These are phyloP conservation scores for Funneliformis mosseae DNA, from an alignment of 192 early-diverging fungal species.

Conservation along the genomic window DNA sequence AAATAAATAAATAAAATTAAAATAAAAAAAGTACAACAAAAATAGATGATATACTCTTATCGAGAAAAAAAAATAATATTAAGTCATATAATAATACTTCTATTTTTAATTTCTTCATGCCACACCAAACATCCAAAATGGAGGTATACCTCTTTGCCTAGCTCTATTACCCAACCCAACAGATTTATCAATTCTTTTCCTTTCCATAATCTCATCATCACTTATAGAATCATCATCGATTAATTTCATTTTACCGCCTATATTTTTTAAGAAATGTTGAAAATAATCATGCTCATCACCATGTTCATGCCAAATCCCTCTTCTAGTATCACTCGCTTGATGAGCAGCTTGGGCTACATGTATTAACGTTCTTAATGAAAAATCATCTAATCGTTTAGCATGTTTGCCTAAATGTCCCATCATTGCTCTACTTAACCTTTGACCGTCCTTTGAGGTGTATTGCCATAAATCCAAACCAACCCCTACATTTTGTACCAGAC, in stretches of 20 bases:
- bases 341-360: conserved; percentile 53
- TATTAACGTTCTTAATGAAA: conserved; percentile 50
- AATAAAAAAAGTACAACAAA: too few species aligned
- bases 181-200: conserved; percentile 38
- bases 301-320: conserved; percentile 15
- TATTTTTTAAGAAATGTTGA: conserved; percentile 14
- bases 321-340: conserved; percentile 34
- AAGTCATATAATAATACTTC: not conserved
- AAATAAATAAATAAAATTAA: not conserved
- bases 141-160: conserved; percentile 49
- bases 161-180: conserved; percentile 38
- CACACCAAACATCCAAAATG: conserved; percentile 58
- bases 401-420: conserved; percentile 48
- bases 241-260: conserved; percentile 30
- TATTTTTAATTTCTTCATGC: conserved; percentile 15
- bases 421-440: conserved; percentile 46
- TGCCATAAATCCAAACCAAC: conserved; percentile 58
- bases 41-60: not conserved
- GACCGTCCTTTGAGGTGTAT: conserved; percentile 50
- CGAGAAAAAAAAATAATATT: not conserved
- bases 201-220: conserved; percentile 36
- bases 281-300: conserved; percentile 36
- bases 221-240: conserved; percentile 28
- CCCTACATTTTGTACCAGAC: conserved; percentile 53
- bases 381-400: conserved; percentile 39